Conservation (phyloP, 2,329 filamentous ascomycete genomes). For the Ceratocystis huliohia region DNA sequence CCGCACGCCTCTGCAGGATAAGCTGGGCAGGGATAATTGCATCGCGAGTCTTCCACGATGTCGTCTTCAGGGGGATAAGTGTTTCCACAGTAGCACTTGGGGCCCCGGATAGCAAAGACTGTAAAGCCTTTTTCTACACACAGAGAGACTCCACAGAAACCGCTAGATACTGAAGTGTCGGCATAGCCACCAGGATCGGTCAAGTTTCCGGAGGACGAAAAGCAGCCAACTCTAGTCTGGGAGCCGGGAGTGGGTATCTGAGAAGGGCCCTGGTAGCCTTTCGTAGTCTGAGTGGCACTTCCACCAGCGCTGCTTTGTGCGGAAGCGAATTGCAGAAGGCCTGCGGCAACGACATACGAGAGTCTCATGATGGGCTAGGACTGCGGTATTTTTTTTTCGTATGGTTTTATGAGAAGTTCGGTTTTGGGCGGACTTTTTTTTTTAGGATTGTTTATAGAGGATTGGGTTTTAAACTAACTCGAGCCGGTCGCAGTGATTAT, state of each 20-base stretch:
- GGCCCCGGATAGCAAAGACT: conserved; percentile 51
- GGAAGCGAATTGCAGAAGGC: conserved; percentile 6
- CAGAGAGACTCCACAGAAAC: conserved; percentile 30
- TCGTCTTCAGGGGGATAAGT: conserved; percentile 47
- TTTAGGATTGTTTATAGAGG: not conserved
- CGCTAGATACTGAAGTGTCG: conserved; percentile 28
- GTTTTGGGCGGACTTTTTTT: not conserved
- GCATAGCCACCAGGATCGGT: conserved; percentile 23
- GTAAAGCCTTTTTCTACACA: conserved; percentile 35
- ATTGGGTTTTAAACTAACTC: not conserved
- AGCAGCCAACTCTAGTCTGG: conserved; percentile 41
- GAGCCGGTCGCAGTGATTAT: conserved; percentile 1
- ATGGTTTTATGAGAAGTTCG: not conserved
- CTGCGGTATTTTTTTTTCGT: not conserved
- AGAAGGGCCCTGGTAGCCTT: conserved; percentile 26
- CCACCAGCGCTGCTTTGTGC: not conserved
- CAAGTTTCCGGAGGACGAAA: conserved; percentile 33
- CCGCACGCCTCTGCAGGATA: conserved; percentile 50
- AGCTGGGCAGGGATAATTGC: conserved; percentile 53
- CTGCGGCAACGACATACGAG: conserved; percentile 9
- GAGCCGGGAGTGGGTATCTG: conserved; percentile 29
- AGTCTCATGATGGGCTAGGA: conserved; percentile 16
- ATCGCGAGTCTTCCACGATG: conserved; percentile 45
- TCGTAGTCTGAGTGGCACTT: conserved; percentile 25
- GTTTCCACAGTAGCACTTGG: conserved; percentile 61